Percentiles rank a stretch among this genome's conserved stretches.
phyloP scores from a whole-genome alignment of 768 basidiomycete species.

The Gelatoporia subvermispora region DNA sequence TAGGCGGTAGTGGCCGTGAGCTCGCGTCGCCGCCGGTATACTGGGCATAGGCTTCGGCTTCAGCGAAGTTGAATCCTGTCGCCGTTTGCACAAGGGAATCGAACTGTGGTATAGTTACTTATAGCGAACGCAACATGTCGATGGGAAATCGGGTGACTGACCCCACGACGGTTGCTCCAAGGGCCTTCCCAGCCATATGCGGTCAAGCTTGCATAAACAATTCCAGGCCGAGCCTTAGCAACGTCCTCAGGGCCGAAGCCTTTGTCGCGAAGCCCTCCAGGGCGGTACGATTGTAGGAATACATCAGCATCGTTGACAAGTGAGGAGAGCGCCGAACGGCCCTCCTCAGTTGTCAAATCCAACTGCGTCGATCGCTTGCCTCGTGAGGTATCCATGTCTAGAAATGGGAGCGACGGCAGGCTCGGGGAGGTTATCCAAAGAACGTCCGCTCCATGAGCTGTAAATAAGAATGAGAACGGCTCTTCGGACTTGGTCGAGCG shows the following conservation, averaged over 20 bases:
- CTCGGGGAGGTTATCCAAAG: conserved; percentile 50
- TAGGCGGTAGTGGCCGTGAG: conserved; percentile 17
- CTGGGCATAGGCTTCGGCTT: conserved; percentile 42
- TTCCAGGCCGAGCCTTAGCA: conserved; percentile 34
- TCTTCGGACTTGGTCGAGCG: neutral
- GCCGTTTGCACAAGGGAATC: conserved; percentile 64
- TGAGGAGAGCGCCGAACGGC: conserved; percentile 27
- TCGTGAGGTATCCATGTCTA: conserved; percentile 56
- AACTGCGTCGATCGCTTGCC: conserved; percentile 62
- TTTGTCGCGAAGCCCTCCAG: conserved; percentile 41
- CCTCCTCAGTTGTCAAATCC: conserved; percentile 35
- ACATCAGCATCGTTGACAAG: conserved; percentile 46
- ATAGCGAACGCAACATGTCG: neutral
- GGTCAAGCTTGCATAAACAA: conserved; percentile 49
- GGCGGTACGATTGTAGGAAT: conserved; percentile 59
- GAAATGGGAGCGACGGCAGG: conserved; percentile 43
- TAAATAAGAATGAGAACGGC: neutral
- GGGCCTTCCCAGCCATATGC: conserved; percentile 58
- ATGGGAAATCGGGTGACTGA: too few relatives aligned
- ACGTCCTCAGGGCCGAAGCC: conserved; percentile 45
- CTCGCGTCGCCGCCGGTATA: conserved; percentile 19
- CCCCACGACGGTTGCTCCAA: conserved; percentile 50
- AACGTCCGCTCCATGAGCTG: conserved; percentile 56
- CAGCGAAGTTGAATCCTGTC: conserved; percentile 54
- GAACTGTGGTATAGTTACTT: conserved; percentile 34